Conservation (phyloP, 352 stramenopile genomes). For the Phytophthora pisi region DNA sequence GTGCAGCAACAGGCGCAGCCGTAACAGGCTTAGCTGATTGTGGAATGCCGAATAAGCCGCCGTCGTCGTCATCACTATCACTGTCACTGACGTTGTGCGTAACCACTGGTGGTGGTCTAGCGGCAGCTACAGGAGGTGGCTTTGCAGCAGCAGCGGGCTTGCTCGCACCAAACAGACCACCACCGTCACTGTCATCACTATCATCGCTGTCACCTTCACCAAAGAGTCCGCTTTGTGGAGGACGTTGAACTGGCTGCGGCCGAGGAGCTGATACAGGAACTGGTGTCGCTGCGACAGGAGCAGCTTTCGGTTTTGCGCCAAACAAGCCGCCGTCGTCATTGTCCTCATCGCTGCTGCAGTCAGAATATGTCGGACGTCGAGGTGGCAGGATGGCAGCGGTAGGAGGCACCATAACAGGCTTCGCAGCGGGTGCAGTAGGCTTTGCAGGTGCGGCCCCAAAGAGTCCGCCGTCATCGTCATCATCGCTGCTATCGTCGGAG, state of each 20-base stretch:
- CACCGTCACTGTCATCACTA: slow-evolving; percentile 48
- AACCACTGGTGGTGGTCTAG: slow-evolving; percentile 32
- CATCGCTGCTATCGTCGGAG: slow-evolving; percentile 59
- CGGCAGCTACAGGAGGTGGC: slow-evolving; percentile 3
- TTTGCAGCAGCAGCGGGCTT: slow-evolving; percentile 14
- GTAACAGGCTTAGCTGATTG: slow-evolving; percentile 29
- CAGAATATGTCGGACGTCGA: slow-evolving; percentile 28
- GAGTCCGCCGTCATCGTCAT: slow-evolving; percentile 57
- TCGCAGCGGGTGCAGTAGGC: slow-evolving; percentile 6
- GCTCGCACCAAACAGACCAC: slow-evolving; percentile 43
- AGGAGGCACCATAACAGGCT: slow-evolving; percentile 11
- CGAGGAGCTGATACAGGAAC: slow-evolving; percentile 6
- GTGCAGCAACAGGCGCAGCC: slow-evolving; percentile 10
- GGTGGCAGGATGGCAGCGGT: slow-evolving; percentile 9
- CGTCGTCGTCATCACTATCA: slow-evolving; percentile 47
- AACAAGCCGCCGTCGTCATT: slow-evolving; percentile 63
- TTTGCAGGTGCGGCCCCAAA: slow-evolving; percentile 52
- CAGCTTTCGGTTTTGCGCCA: slow-evolving; percentile 40
- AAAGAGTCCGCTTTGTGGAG: slow-evolving; percentile 58
- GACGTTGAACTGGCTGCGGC: slow-evolving; percentile 21
- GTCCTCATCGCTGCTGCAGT: slow-evolving; percentile 47
- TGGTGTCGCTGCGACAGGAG: slow-evolving; percentile 8
- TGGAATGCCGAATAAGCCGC: slow-evolving; percentile 48
- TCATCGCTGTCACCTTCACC: slow-evolving; percentile 58
- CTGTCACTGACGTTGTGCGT: slow-evolving; percentile 34